Evolutionary conservation across 768 basidiomycete genomes (phyloP), one percentile per base, ranked within the genome.

Genomic region (Podaxis sp.): DNA sequence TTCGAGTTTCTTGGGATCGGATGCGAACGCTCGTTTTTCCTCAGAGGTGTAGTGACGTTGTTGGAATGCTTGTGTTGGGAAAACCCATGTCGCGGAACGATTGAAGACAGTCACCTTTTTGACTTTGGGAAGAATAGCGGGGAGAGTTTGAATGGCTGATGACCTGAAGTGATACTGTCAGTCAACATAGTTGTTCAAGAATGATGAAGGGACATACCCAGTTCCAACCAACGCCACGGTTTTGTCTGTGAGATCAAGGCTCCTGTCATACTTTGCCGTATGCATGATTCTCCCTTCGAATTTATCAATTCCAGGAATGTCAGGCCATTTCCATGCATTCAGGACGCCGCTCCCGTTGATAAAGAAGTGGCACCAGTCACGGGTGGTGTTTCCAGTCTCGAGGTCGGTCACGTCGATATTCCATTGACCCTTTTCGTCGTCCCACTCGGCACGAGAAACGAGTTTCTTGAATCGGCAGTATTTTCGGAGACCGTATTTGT

Each of bases 1-100:
- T 49, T 75, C 70, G 64, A 76, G 80, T 56, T 74, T 76, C 51
- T 65, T 68, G 0, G 77, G 72, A 61, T 82, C 73, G 5, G 64
- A 65, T 15, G 66, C 68, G 68, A 83, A 79, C 15, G 66, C 67
- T 22, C 70, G 64, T 40, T 70, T 74, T 64, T 84, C 82, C 41
- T 78, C 77, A 3, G 77, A 73, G 3, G 74, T 65, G 58, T 70
- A 73, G 66, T 73, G 67, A 56, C 68, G 73, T 56, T 69, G 68
- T 22, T 66, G 63, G 30, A 66, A 63, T 1, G 64, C 69, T 56
- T 58, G 69, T 1, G 64, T 48, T 20, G 67, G 70, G 17, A 70
- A 63, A 26, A 74, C 68, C 72, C 72, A 77, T 2, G 70, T 73
- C 13, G 72, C 63, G 7, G 66, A 59, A 4, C 75, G 73, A 26